Base-by-base conservation (phyloP, 768 basidiomycete genomes). In the Mrakia blollopis region DNA sequence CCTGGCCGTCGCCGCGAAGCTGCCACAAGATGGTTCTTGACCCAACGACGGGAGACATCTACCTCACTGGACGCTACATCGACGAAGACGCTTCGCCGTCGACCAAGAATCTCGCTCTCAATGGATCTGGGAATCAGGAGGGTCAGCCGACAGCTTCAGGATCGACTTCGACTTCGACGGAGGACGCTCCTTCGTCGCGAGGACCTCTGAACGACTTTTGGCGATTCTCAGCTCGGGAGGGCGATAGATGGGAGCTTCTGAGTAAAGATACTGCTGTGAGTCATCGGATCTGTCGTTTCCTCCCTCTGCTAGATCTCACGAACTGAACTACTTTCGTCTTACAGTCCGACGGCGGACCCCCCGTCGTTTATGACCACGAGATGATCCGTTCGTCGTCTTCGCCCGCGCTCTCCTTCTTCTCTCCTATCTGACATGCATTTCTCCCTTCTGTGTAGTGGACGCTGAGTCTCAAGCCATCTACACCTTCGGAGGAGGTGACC, bases 311-410 rank as follows among this genome's bases (percentile, higher is more conserved):
- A 11, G n/a, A n/a, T n/a, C 70, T 44, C n/a, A 10, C 62, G 28
- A 41, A 28, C 25, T 23, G 30, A 50, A 1, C 67, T 69, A 4
- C 32, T 7, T 32, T 30, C 30, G 32, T 54, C 30, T 74, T 28
- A 7, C 39, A 76, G 75, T 30, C n/a, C 54, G 52, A 62, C n/a
- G 75, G 75, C 37, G 75, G 75, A 2, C 75, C 75, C 1, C 30
- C 57, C 14, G 60, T 61, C n/a, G 62, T 76, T n/a, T 76, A 76
- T 30, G 75, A 76, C 41, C 75, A 76, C 47, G 67, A 76, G 28
- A 76, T 76, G 68, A 52, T 75, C 14, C 50, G 70, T 72, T 23
- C n/a, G 47, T 52, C 21, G 5, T n/a, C n/a, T n/a, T n/a, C n/a
- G n/a, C n/a, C n/a, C n/a, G n/a, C n/a, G 3, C 18, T 28, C 60